Evolutionary conservation across 1,284 basidiomycete genomes (phyloP).

Genomic region (Cutaneotrichosporon spelunceum): DNA sequence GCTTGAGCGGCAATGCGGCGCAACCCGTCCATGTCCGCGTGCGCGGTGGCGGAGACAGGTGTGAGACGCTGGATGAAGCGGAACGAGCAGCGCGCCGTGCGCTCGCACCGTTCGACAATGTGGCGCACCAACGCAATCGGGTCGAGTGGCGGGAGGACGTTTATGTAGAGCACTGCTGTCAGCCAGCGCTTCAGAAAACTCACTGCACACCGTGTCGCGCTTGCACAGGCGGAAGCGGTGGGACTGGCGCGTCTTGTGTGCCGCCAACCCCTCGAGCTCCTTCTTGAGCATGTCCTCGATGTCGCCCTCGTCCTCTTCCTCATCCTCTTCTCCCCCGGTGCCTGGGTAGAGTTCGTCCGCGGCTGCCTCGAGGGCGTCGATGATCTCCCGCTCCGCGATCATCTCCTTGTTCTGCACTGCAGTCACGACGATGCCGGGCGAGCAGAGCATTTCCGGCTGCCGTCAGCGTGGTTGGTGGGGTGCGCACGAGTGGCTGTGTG

Average conservation of each 20-base stretch:
- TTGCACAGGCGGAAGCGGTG: conserved; percentile 35
- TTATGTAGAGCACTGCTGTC: conserved; percentile 35
- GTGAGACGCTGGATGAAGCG: conserved; percentile 40
- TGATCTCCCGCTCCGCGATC: conserved; percentile 42
- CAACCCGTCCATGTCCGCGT: conserved; percentile 33
- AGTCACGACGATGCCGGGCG: conserved; percentile 40
- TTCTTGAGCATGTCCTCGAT: conserved; percentile 42
- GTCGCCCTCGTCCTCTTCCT: conserved; percentile 33
- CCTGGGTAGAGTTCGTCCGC: conserved; percentile 47
- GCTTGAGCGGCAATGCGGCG: conserved; percentile 23
- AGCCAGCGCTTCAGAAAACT: conserved; percentile 5
- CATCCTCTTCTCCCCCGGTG: conserved; percentile 25
- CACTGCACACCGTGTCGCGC: conserved; percentile 35
- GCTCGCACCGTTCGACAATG: conserved; percentile 40
- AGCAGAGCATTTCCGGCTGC: conserved; percentile 37
- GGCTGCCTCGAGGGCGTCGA: conserved; percentile 41
- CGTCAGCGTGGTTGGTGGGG: background rate
- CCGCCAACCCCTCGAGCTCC: conserved; percentile 36
- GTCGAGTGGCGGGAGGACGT: conserved; percentile 24
- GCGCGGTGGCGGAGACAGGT: conserved; percentile 31
- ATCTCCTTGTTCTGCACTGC: conserved; percentile 41
- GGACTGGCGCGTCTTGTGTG: conserved; percentile 30
- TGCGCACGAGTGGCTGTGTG: conserved; percentile 22
- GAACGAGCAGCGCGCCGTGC: conserved; percentile 35
- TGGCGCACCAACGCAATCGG: conserved; percentile 31